Percentiles rank a stretch among this genome's conserved stretches.
These are phyloP conservation scores for Russula brevipes DNA, from an alignment of 768 basidiomycete genomes.

Conservation along the genomic window DNA sequence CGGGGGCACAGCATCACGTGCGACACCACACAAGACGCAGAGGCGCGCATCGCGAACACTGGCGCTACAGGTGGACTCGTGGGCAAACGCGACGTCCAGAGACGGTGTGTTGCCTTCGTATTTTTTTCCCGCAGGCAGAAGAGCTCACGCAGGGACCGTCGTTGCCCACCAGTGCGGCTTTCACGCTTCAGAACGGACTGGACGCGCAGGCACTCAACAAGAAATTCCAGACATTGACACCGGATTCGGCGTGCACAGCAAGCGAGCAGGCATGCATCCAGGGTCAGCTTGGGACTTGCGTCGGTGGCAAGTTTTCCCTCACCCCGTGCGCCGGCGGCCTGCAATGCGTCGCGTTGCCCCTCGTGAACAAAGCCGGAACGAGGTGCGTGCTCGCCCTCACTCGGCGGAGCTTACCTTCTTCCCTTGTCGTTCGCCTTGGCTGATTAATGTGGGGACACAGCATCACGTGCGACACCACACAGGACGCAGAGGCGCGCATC, in stretches of 20 bases:
- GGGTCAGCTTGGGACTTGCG: slow-evolving; percentile 27
- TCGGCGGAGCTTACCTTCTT: too few relatives aligned
- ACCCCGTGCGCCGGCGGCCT: slow-evolving; percentile 15
- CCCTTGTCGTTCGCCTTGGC: too few relatives aligned
- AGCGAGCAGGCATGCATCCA: slow-evolving; percentile 30
- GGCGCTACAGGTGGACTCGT: slow-evolving; percentile 29
- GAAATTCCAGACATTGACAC: slow-evolving; percentile 22
- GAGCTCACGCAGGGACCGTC: too few relatives aligned
- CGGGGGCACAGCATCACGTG: slow-evolving; percentile 27
- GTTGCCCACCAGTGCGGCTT: background rate
- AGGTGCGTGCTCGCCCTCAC: slow-evolving; percentile 20
- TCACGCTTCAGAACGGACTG: slow-evolving; percentile 25
- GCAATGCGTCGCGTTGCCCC: slow-evolving; percentile 30
- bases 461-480: slow-evolving; percentile 29
- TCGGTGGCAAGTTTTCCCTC: slow-evolving; percentile 22
- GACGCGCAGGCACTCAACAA: slow-evolving; percentile 29
- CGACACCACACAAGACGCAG: slow-evolving; percentile 28
- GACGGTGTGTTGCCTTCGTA: too few relatives aligned
- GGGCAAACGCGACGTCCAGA: slow-evolving; percentile 7
- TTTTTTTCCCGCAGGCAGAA: too few relatives aligned
- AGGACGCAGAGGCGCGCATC: slow-evolving; percentile 28
- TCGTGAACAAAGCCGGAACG: slow-evolving; percentile 33
- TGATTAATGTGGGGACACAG: slow-evolving; percentile 7
- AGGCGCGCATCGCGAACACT: slow-evolving; percentile 25
- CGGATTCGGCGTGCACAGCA: slow-evolving; percentile 33